Base-by-base conservation (phyloP, 2,329 filamentous ascomycete genomes). In the Cryoendolithus antarcticus region DNA sequence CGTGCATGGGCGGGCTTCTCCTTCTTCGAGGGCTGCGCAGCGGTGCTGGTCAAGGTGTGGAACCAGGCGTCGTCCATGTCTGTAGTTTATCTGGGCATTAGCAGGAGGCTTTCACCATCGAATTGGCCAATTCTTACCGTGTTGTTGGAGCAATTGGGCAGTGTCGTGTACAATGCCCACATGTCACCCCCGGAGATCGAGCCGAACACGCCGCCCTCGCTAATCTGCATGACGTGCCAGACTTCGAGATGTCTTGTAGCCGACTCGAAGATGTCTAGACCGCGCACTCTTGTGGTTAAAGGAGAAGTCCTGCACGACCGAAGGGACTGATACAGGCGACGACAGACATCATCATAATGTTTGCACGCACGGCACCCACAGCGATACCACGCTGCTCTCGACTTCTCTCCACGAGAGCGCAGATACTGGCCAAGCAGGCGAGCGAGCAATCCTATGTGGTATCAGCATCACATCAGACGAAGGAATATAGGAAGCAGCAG, bases 51-150 rank as follows among this genome's bases (percentile, higher is more conserved):
- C 55, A 85, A 80, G 57, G 73, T 61, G 52, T 61, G 84, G 64
- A 88, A 86, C 82, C 83, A 89, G 24, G 81, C 77, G 61, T 89
- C 83, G 62, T 89, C 83, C 58, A 61, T 61, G 27, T 27, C 24
- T 11, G 7, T 37, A n/a, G n/a, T n/a, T n/a, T n/a, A n/a, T n/a
- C n/a, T n/a, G n/a, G n/a, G n/a, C n/a, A n/a, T n/a, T n/a, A n/a
- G n/a, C n/a, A n/a, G n/a, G n/a, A n/a, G n/a, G n/a, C n/a, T n/a
- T n/a, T n/a, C n/a, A n/a, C n/a, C n/a, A n/a, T n/a, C n/a, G n/a
- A n/a, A n/a, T n/a, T n/a, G n/a, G n/a, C n/a, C n/a, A n/a, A n/a
- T n/a, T n/a, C n/a, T n/a, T n/a, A n/a, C n/a, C n/a, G n/a, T n/a
- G n/a, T n/a, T n/a, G n/a, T n/a, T n/a, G n/a, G n/a, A n/a, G n/a